Evolutionary conservation across 2,329 filamentous ascomycete species (phyloP).

Genomic region (Sporothrix variecibatus): DNA sequence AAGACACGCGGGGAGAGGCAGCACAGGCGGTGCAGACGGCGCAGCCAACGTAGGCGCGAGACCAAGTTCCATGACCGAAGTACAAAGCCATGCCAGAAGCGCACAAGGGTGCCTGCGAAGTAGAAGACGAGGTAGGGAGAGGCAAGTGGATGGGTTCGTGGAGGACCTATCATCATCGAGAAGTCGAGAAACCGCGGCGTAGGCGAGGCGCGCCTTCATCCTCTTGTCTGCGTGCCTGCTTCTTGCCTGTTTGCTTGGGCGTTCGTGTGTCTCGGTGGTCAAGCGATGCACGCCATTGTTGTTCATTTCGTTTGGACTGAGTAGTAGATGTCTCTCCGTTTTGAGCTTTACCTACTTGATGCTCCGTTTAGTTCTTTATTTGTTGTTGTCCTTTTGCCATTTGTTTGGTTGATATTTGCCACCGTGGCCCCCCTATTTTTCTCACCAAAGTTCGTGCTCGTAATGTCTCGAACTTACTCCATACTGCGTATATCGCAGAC

Average conservation of each 20-base stretch:
- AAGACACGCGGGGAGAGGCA: background rate
- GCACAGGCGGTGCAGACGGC: too few relatives aligned
- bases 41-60: too few relatives aligned
- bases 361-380: background rate
- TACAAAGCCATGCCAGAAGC: background rate
- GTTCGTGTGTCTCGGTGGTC: background rate
- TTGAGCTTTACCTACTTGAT: background rate
- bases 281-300: background rate
- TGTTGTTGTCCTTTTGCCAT: background rate
- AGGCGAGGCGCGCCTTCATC: background rate
- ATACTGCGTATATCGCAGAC: background rate
- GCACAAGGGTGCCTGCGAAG: background rate
- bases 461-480: background rate
- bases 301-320: background rate
- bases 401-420: background rate
- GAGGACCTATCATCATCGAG: background rate
- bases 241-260: background rate
- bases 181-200: background rate
- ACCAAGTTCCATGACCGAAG: background rate
- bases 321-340: too few relatives aligned
- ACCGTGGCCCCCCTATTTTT: background rate
- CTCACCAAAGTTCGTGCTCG: background rate
- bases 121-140: background rate
- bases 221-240: background rate
- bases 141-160: background rate